These are phyloP conservation scores for Solanum hybrid DNA, from an alignment of 305 asterid genomes.

Conservation along the genomic window DNA sequence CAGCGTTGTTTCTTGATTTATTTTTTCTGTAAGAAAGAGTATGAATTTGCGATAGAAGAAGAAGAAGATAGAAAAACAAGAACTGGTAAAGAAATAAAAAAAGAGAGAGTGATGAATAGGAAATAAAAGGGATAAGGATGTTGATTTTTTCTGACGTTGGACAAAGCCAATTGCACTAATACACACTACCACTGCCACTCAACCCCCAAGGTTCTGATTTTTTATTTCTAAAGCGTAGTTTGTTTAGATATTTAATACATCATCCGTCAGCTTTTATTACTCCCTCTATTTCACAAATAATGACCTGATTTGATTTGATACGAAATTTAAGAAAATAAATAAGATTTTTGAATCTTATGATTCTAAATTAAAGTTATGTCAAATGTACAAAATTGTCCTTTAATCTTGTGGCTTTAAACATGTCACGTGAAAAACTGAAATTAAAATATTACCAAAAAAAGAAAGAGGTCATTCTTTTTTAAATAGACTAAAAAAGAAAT, in stretches of 20 bases:
- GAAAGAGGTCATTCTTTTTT: too few relatives aligned
- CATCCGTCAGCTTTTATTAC: too few relatives aligned
- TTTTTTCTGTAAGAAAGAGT: background rate
- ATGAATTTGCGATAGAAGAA: background rate
- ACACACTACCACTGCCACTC: background rate
- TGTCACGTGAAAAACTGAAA: too few relatives aligned
- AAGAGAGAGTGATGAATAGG: background rate
- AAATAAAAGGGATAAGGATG: conserved; percentile 8
- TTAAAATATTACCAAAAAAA: too few relatives aligned
- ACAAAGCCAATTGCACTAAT: background rate
- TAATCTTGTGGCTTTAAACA: too few relatives aligned
- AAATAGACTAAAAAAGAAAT: too few relatives aligned
- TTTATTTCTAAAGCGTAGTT: background rate
- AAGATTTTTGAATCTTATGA: too few relatives aligned
- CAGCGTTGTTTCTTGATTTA: background rate
- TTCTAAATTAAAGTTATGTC: too few relatives aligned
- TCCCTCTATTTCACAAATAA: too few relatives aligned
- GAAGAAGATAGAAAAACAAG: background rate
- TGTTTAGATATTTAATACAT: background rate
- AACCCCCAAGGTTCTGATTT: background rate
- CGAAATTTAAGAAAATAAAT: too few relatives aligned
- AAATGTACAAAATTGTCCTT: too few relatives aligned
- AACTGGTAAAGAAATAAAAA: background rate
- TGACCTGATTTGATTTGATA: too few relatives aligned
- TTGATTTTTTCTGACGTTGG: conserved; percentile 3